phyloP scores from a whole-genome alignment of 2,329 filamentous ascomycete species.

The Drechslerella coelobrocha region DNA sequence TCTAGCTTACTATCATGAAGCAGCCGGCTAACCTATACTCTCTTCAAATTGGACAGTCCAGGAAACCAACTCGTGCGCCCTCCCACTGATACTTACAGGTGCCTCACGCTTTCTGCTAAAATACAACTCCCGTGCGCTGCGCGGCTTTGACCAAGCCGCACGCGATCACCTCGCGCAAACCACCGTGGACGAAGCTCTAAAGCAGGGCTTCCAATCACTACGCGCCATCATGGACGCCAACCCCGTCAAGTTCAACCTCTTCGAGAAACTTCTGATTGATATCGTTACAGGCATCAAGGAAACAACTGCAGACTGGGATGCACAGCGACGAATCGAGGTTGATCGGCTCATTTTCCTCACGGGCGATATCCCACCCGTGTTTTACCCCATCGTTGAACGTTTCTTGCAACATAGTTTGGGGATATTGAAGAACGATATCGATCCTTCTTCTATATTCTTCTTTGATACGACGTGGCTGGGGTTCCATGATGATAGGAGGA shows the following conservation, averaged over 20 bases:
- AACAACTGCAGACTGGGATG: slow-evolving; percentile 52
- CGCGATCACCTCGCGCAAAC: slow-evolving; percentile 51
- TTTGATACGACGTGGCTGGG: slow-evolving; percentile 55
- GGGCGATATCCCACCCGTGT: slow-evolving; percentile 54
- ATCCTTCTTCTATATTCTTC: slow-evolving; percentile 54
- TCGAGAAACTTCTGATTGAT: slow-evolving; percentile 55
- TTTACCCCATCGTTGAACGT: slow-evolving; percentile 51
- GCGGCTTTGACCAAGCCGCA: slow-evolving; percentile 53
- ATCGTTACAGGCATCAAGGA: slow-evolving; percentile 53
- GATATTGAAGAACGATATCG: slow-evolving; percentile 53
- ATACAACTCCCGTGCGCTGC: slow-evolving; percentile 54
- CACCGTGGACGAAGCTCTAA: slow-evolving; percentile 43
- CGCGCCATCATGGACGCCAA: slow-evolving; percentile 53
- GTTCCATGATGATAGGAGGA: slow-evolving; percentile 54
- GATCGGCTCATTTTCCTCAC: slow-evolving; percentile 54
- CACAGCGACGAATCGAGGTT: slow-evolving; percentile 49
- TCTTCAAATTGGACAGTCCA: slow-evolving; percentile 28
- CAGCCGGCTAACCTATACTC: neutral
- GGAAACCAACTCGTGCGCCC: slow-evolving; percentile 54
- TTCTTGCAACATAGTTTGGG: slow-evolving; percentile 52
- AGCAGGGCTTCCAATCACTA: slow-evolving; percentile 47
- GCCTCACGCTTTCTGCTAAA: slow-evolving; percentile 54
- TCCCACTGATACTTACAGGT: slow-evolving; percentile 53
- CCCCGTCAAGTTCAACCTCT: slow-evolving; percentile 54
- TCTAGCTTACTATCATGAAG: neutral